Evolutionary conservation across 1,139 yeast species (phyloP).

Genomic region (Protomyces gravidus): DNA sequence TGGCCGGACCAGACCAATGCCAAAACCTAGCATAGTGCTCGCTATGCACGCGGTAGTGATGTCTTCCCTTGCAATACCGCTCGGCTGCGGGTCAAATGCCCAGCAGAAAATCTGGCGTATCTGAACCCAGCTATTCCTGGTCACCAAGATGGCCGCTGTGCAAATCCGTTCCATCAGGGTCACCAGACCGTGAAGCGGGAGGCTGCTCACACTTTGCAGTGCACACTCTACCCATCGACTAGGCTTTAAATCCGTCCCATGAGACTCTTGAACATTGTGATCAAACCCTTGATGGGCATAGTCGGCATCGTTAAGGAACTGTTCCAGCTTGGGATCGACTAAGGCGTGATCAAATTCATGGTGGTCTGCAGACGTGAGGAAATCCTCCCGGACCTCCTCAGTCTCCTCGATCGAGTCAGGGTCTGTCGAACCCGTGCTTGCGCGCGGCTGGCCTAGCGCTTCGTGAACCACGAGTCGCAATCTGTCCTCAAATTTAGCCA

Average conservation of each 20-base stretch:
- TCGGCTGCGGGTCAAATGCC: slow-evolving; percentile 4
- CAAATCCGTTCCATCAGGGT: too few species aligned
- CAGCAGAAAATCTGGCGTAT: too few species aligned
- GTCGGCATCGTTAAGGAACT: neutral
- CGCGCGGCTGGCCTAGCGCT: neutral
- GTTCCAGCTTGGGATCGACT: neutral
- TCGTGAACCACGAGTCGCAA: slow-evolving; percentile 24
- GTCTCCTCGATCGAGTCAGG: neutral
- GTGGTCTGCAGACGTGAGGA: slow-evolving; percentile 12
- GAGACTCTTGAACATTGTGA: neutral
- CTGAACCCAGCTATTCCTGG: too few species aligned
- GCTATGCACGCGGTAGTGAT: slow-evolving; percentile 23
- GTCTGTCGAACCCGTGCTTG: neutral
- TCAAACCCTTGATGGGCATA: neutral
- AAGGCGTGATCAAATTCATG: slow-evolving; percentile 3
- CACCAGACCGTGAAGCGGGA: too few species aligned
- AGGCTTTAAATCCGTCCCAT: neutral
- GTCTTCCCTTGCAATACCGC: slow-evolving; percentile 11
- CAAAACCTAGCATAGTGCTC: slow-evolving; percentile 9
- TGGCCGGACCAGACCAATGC: slow-evolving; percentile 6
- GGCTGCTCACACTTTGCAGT: too few species aligned
- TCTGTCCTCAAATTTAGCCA: slow-evolving; percentile 38
- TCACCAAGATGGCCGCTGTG: too few species aligned
- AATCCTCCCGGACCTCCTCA: neutral
- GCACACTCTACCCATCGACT: too few species aligned